Evolutionary conservation across 2,329 filamentous ascomycete genomes (phyloP).

Genomic region (Penicillium sp.): DNA sequence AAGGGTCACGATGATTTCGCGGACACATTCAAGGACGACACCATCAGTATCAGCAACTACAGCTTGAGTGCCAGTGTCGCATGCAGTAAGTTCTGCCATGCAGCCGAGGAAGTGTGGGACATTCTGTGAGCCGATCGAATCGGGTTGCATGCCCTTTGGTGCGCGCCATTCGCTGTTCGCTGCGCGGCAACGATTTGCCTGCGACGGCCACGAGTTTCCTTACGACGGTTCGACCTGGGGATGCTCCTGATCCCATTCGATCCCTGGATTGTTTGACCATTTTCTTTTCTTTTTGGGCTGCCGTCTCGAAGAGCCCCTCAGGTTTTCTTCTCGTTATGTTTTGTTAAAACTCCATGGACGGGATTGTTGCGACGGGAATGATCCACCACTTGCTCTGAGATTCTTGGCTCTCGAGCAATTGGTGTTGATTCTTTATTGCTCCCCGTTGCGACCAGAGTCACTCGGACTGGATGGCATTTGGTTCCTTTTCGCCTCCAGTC

Average conservation of each 20-base stretch:
- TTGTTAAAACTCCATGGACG: not conserved
- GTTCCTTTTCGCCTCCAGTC: constrained; percentile 28
- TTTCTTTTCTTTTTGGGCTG: not conserved
- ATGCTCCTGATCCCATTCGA: too few species aligned
- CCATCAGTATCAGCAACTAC: constrained; percentile 97
- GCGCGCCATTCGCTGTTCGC: constrained; percentile 10
- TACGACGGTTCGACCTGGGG: constrained; percentile 3
- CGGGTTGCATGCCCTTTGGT: constrained; percentile 8
- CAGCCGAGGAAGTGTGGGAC: constrained; percentile 92
- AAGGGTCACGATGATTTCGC: constrained; percentile 95
- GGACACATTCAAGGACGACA: constrained; percentile 88
- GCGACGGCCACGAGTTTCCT: constrained; percentile 19
- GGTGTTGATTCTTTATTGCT: constrained; percentile 1
- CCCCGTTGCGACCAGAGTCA: constrained; percentile 14
- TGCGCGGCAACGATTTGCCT: constrained; percentile 6
- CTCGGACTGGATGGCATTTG: constrained; percentile 27
- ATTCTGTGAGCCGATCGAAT: constrained; percentile 59
- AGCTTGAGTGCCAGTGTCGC: constrained; percentile 95
- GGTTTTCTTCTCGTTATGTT: not conserved
- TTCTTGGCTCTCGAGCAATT: not conserved
- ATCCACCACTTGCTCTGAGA: not conserved
- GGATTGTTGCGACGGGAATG: constrained; percentile 3
- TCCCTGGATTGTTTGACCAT: too few species aligned
- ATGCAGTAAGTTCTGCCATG: constrained; percentile 99
- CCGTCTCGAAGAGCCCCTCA: not conserved